Percentiles rank a stretch among this genome's conserved stretches.
These are phyloP conservation scores for Zelonia costaricensis DNA, from an alignment of 208 protist species.

Conservation along the genomic window DNA sequence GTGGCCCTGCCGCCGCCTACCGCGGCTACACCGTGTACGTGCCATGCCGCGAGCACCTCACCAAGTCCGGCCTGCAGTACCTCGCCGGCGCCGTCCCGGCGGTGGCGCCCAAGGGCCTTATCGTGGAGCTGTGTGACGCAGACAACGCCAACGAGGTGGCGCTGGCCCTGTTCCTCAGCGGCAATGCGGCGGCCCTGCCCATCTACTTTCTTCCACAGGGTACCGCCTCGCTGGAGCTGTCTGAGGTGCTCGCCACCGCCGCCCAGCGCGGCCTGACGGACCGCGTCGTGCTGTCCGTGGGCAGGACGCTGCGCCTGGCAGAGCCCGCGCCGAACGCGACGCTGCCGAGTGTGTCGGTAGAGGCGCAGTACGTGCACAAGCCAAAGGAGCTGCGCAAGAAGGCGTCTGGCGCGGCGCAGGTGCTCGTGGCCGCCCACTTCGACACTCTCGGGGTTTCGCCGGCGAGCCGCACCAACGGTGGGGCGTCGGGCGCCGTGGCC, in stretches of 20 bases:
- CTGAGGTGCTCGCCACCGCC: slow-evolving; percentile 10
- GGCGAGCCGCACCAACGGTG: slow-evolving; percentile 41
- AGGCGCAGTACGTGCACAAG: slow-evolving; percentile 36
- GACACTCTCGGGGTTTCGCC: slow-evolving; percentile 79
- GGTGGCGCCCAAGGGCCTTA: slow-evolving; percentile 34
- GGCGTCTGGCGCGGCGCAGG: slow-evolving; percentile 24
- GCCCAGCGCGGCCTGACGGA: slow-evolving; percentile 13
- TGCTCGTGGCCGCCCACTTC: slow-evolving; percentile 70
- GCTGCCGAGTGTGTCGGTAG: slow-evolving; percentile 34
- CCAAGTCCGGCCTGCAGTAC: slow-evolving; percentile 30
- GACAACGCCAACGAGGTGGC: slow-evolving; percentile 56
- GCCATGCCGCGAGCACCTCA: slow-evolving; percentile 46
- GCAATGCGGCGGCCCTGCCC: slow-evolving; percentile 28
- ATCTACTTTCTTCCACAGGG: slow-evolving; percentile 60
- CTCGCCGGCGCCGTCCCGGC: slow-evolving; percentile 31
- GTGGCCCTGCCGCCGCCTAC: slow-evolving; percentile 20
- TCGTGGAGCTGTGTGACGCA: slow-evolving; percentile 48
- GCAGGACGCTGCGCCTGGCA: slow-evolving; percentile 24
- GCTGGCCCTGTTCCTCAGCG: slow-evolving; percentile 38
- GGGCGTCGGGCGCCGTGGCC: slow-evolving; percentile 53
- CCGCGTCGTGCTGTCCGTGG: slow-evolving; percentile 56
- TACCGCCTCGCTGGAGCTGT: slow-evolving; percentile 23
- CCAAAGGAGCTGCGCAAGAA: slow-evolving; percentile 28
- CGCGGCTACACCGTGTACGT: slow-evolving; percentile 56
- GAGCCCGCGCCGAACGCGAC: slow-evolving; percentile 36